Evolutionary conservation across 805 yeast genomes (phyloP).

Genomic region (Metschnikowia sp.): DNA sequence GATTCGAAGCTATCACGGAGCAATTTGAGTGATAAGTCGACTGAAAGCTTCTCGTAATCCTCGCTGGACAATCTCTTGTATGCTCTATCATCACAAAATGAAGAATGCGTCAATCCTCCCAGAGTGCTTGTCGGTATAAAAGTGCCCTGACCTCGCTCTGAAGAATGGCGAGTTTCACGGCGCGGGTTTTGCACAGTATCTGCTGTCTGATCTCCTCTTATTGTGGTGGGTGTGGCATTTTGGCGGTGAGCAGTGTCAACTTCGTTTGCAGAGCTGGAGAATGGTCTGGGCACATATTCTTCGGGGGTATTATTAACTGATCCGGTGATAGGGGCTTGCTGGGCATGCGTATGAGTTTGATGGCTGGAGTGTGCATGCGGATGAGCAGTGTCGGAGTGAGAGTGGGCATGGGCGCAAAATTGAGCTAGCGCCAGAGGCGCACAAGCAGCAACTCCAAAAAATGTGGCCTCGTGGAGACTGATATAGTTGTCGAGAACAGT

Average conservation of each 20-base stretch:
- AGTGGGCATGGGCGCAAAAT: not conserved
- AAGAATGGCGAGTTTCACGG: not conserved
- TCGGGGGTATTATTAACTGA: not conserved
- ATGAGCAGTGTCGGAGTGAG: conserved; percentile 2
- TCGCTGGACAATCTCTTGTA: conserved; percentile 27
- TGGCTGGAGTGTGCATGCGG: not conserved
- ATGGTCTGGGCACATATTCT: not conserved
- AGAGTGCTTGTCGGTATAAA: too few species aligned
- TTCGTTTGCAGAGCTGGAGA: not conserved
- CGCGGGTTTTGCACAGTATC: not conserved
- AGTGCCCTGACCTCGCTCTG: not conserved
- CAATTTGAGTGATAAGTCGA: conserved; percentile 38
- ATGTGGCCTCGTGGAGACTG: conserved; percentile 38
- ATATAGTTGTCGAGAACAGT: conserved; percentile 88
- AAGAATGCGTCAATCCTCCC: too few species aligned
- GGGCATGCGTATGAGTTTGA: not conserved
- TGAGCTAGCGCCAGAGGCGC: conserved; percentile 6
- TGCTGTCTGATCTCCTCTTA: not conserved
- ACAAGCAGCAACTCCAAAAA: conserved; percentile 15
- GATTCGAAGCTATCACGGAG: conserved; percentile 23
- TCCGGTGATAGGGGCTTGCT: not conserved
- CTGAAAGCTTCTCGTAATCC: conserved; percentile 36
- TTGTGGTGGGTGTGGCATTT: not conserved
- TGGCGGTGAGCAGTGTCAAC: not conserved
- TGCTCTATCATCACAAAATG: too few species aligned